Base-by-base conservation (phyloP, 208 protist species). In the Crithidia thermophila region DNA sequence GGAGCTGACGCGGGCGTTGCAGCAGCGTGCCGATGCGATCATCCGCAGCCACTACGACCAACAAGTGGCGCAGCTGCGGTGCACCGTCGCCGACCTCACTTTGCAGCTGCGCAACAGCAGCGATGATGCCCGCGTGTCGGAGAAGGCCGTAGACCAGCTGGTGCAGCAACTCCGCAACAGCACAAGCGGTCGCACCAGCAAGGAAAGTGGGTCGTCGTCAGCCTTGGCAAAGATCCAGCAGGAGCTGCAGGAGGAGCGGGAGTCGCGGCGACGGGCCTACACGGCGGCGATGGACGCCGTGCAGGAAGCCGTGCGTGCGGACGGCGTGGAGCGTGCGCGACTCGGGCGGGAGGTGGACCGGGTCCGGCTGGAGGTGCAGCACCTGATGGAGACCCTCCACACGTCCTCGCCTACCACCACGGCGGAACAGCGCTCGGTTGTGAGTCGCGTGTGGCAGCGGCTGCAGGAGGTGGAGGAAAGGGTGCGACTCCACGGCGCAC, bases 401-500 rank as follows among this genome's bases (percentile, higher is more conserved):
- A n/a, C n/a, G n/a, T n/a, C n/a, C n/a, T n/a, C n/a, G n/a, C n/a
- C n/a, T n/a, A n/a, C n/a, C n/a, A n/a, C n/a, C n/a, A n/a, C n/a
- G n/a, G 31, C 71, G 1, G 42, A 23, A 4, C 75, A 82, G 42
- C 57, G 62, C 30, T 52, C 63, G 31, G 78, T 79, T 25, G 67
- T 87, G 2, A 79, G 75, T 23, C 72, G 75, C 11, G 50, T 87
- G 34, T 91, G 85, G 78, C 62, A 81, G 50, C 67, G 40, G 8
- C 49, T 95, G 39, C 67, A 83, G 63, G 67, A 78, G 30, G 51
- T 86, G 45, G 82, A 91, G 70, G 82, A 83, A 21, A 50, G 66
- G 13, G 68, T 82, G 21, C 52, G 59, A 10, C 43, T 51, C 13
- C 63, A 56, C 0, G 69, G 69, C 18, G 18, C 64, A 11, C 69